These are phyloP conservation scores for Dictyostelium gargantuum DNA, from an alignment of 208 protist species.

Conservation along the genomic window DNA sequence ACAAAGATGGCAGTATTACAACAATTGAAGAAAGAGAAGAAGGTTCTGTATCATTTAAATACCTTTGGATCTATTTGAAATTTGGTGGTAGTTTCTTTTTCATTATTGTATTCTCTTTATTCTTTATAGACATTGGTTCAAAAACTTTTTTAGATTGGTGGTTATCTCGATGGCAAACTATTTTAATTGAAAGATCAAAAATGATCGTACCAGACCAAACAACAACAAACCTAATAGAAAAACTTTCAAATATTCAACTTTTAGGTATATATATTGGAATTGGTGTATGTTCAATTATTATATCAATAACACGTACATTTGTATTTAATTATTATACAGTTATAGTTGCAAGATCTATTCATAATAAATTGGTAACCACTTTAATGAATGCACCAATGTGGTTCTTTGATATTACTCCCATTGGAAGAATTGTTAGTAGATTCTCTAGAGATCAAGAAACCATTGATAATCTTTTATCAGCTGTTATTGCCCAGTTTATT, in stretches of 20 bases:
- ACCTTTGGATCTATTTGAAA: slow-evolving; percentile 85
- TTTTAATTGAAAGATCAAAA: too few relatives aligned
- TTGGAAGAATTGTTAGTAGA: slow-evolving; percentile 86
- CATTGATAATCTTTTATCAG: slow-evolving; percentile 48
- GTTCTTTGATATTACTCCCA: slow-evolving; percentile 88
- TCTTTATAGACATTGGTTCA: background rate
- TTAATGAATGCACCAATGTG: slow-evolving; percentile 83
- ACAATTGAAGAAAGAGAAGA: slow-evolving; percentile 83
- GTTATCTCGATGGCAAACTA: slow-evolving; percentile 22
- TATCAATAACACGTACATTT: background rate
- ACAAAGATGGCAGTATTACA: slow-evolving; percentile 75
- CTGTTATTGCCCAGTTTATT: slow-evolving; percentile 26
- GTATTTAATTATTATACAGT: slow-evolving; percentile 16
- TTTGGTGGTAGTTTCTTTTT: slow-evolving; percentile 71
- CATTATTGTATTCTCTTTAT: background rate
- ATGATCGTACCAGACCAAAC: background rate
- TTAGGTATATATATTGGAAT: slow-evolving; percentile 47
- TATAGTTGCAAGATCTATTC: background rate
- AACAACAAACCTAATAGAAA: too few relatives aligned
- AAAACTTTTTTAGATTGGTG: slow-evolving; percentile 33
- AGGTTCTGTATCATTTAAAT: slow-evolving; percentile 82
- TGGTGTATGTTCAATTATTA: background rate
- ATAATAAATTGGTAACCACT: slow-evolving; percentile 36
- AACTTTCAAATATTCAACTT: background rate
- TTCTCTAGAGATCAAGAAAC: slow-evolving; percentile 77